phyloP scores from a whole-genome alignment of 371 early-diverging fungal genomes.

The Haplosporangium sp. region DNA sequence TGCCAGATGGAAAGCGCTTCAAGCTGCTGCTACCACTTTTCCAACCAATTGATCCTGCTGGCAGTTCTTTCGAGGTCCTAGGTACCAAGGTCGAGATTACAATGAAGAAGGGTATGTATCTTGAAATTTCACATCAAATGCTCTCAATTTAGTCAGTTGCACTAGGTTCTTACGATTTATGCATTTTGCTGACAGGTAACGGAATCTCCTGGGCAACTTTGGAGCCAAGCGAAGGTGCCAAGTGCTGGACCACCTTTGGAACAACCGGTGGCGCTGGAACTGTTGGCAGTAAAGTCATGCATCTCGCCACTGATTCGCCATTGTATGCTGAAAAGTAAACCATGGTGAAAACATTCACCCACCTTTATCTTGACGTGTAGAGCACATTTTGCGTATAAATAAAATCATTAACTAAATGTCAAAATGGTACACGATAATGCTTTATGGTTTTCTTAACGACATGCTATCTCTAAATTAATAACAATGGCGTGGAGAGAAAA shows the following conservation, averaged over 20 bases:
- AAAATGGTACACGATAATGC: not conserved
- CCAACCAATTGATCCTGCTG: constrained; percentile 77
- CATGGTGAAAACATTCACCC: not conserved
- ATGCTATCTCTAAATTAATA: too few relatives aligned
- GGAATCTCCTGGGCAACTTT: constrained; percentile 91
- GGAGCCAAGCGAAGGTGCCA: constrained; percentile 74
- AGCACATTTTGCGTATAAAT: constrained; percentile 3
- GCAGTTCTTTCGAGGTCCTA: constrained; percentile 78
- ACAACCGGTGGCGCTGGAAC: constrained; percentile 68
- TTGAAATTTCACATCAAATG: not conserved
- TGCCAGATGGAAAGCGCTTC: constrained; percentile 74
- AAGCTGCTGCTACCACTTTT: constrained; percentile 71
- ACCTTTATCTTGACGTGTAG: constrained; percentile 5
- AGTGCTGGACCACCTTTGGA: constrained; percentile 90
- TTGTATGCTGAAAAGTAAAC: constrained; percentile 54
- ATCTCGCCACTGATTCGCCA: constrained; percentile 57
- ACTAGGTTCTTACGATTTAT: not conserved
- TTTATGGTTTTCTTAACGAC: too few relatives aligned
- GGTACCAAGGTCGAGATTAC: constrained; percentile 90
- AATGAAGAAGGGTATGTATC: constrained; percentile 75
- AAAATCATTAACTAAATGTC: not conserved
- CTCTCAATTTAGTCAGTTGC: not conserved
- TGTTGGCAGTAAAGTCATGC: constrained; percentile 72
- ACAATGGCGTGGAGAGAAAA: not conserved
- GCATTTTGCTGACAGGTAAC: constrained; percentile 57